Base-by-base conservation (phyloP, 192 early-diverging fungal species). In the Backusella morwellensis region DNA sequence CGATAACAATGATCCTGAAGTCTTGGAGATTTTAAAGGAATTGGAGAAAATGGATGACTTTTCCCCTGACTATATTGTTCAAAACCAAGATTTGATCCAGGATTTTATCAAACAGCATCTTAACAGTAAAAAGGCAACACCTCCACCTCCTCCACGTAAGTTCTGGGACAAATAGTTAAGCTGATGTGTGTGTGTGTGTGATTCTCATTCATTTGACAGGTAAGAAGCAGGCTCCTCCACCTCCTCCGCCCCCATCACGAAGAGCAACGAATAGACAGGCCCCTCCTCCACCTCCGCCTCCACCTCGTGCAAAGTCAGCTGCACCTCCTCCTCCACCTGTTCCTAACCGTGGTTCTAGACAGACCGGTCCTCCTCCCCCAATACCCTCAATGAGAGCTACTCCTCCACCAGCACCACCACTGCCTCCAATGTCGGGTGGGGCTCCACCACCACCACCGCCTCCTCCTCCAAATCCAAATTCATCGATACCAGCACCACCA, bases 1-100 rank as follows among this genome's bases (percentile, higher is more conserved):
- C 7, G 89, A 91, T 63, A 90, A 91, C 73, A 90, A 92, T 68
- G 88, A 92, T 72, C 91, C 91, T 50, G 85, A 90, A 75, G 79
- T 95, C 19, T 84, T 95, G 78, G 89, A 88, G 56, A 85, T 89
- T 47, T 84, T 95, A 72, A 88, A 86, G 7, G 87, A 88, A 47
- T 86, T 91, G 72, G 70, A 72, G 12, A 87, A 86, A 5, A 83
- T 87, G 26, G 86, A 88, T 72, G 92, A 90, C 68, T 85, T 95
- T 41, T 54, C 77, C 6, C 72, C 47, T 80, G 90, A 92, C 26
- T 88, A 90, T 36, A 91, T 92, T 59, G 83, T 82, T 59, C 85
- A 88, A 70, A 90, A 92, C 8, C 87, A 90, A 42, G 86, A 87
- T 34, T 91, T 93, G 59, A 90, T 95, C 41, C 80, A 87, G 50